Conservation (phyloP, 2,329 filamentous ascomycete genomes). For the Byssoonygena ceratinophila region DNA sequence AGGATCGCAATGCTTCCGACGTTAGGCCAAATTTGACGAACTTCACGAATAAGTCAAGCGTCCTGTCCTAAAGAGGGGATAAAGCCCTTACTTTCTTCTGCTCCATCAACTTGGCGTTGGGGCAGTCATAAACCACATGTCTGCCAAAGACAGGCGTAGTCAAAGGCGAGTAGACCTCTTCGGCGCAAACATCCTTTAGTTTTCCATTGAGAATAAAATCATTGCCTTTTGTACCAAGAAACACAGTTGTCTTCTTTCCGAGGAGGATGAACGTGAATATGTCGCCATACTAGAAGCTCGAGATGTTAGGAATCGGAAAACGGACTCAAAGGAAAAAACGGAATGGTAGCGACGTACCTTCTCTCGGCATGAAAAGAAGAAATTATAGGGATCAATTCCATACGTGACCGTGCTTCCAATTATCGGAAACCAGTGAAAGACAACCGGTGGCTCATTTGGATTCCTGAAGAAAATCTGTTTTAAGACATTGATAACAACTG, state of each 20-base stretch:
- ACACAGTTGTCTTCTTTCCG: slow-evolving; percentile 81
- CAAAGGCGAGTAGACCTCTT: slow-evolving; percentile 78
- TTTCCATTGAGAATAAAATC: slow-evolving; percentile 90
- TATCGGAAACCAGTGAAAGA: slow-evolving; percentile 57
- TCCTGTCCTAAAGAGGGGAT: neutral
- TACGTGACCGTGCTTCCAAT: slow-evolving; percentile 88
- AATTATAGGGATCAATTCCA: slow-evolving; percentile 68
- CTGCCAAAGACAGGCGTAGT: slow-evolving; percentile 63
- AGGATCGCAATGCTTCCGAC: slow-evolving; percentile 52
- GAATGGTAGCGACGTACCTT: slow-evolving; percentile 50
- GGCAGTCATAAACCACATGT: slow-evolving; percentile 83
- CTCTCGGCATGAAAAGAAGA: slow-evolving; percentile 54
- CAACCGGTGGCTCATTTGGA: slow-evolving; percentile 61
- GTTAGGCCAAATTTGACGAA: slow-evolving; percentile 57
- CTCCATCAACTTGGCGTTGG: slow-evolving; percentile 87
- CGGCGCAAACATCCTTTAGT: slow-evolving; percentile 76
- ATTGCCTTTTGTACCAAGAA: slow-evolving; percentile 69
- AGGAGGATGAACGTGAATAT: slow-evolving; percentile 82
- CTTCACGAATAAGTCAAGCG: slow-evolving; percentile 19
- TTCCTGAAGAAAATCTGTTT: slow-evolving; percentile 72
- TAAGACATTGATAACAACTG: slow-evolving; percentile 67
- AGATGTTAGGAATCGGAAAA: neutral
- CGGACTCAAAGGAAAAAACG: neutral
- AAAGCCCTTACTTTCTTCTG: slow-evolving; percentile 67
- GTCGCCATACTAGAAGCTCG: slow-evolving; percentile 60